Percentiles rank a stretch among this genome's conserved stretches.
Conservation (phyloP, 108 stramenopile species). For the Cyclotella choctawhatcheeana region DNA sequence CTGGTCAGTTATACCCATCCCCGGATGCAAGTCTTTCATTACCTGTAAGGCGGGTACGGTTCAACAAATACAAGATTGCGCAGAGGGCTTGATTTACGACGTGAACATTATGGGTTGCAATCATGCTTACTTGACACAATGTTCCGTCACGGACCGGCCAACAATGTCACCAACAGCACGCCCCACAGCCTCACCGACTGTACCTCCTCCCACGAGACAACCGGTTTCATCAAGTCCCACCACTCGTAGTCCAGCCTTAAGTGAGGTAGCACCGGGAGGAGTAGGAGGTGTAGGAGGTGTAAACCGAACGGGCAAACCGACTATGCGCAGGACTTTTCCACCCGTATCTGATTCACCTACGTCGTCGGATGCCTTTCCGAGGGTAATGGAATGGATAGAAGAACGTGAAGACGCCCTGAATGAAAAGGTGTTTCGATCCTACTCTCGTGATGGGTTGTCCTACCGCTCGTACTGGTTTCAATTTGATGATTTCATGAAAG, state of each 20-base stretch:
- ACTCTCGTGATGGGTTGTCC: constrained; percentile 7
- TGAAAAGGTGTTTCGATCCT: constrained; percentile 17
- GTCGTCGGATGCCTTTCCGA: not conserved
- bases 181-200: constrained; percentile 2
- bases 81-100: constrained; percentile 13
- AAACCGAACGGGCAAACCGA: not conserved
- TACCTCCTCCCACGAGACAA: not conserved
- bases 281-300: too few relatives aligned
- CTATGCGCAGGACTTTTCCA: not conserved
- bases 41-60: not conserved
- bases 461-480: constrained; percentile 33
- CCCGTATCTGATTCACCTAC: not conserved
- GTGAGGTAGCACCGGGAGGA: too few relatives aligned
- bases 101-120: constrained; percentile 5
- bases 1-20: constrained; percentile 5
- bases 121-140: not conserved
- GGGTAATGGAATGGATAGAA: not conserved
- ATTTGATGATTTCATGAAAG: constrained; percentile 17
- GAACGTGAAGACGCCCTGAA: not conserved
- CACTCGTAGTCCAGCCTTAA: too few relatives aligned
- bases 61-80: not conserved
- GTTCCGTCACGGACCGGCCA: not conserved
- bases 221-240: not conserved
- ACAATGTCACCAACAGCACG: constrained; percentile 1
- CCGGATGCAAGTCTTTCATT: constrained; percentile 9